Evolutionary conservation across 352 stramenopile species (phyloP), one percentile per base, ranked within the genome.

Genomic region (Phytophthora pinifolia): DNA sequence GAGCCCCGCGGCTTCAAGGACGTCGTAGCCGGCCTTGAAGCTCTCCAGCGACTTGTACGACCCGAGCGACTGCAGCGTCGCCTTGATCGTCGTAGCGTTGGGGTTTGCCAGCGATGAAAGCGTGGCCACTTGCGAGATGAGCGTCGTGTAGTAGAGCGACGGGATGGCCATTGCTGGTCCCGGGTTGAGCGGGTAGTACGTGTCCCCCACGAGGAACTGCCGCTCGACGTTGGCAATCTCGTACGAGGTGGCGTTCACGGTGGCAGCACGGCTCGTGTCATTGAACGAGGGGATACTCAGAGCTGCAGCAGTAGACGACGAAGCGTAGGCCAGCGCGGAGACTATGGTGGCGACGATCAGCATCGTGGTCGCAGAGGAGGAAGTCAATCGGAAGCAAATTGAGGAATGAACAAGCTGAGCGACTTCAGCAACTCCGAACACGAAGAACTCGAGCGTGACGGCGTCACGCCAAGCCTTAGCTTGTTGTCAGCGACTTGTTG

Each of bases 91-190:
- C 12, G 46, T 45, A 3, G 34, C 54, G 43, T 68, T 68, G 4
- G 53, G 42, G 42, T 68, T 68, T 47, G 59, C 59, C 29, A 68
- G 25, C 2, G 43, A 10, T 9, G 46, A 49, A 14, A 64, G 13
- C 22, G 36, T 60, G 2, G 35, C 14, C 14, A 68, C 53, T 46
- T 68, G 59, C 1, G 59, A 59, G 6, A 56, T 54, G 42, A 59
- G 29, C 36, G 54, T 68, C n/a, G 54, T 56, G 54, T 63, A 54
- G 47, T 67, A 60, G 20, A 68, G 36, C 8, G 59, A 68, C n/a
- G 59, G 54, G 15, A 64, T 58, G 31, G 17, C 12, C 45, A 64
- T 48, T 14, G 41, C 36, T 13, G 59, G 59, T 3, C 46, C 59
- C 3, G 41, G 46, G 25, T 68, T 63, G n/a, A 68, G 43, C 20